phyloP scores from a whole-genome alignment of 805 yeast genomes.

The Saccharomyces kudriavzevii region DNA sequence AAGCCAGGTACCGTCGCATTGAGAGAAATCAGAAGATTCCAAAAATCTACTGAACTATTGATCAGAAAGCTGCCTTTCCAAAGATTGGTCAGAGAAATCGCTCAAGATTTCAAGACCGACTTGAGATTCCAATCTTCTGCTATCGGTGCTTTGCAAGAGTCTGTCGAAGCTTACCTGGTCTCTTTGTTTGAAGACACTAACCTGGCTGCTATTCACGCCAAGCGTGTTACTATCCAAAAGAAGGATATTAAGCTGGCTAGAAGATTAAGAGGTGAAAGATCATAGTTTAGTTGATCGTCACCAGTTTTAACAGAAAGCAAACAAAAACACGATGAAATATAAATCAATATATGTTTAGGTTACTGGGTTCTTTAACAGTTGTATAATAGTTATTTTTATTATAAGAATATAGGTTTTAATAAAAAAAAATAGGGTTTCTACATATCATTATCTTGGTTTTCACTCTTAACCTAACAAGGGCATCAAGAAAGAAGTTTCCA shows the following conservation, averaged over 20 bases:
- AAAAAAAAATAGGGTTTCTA: background rate
- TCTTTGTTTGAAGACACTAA: slow-evolving; percentile 96
- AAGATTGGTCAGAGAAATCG: slow-evolving; percentile 91
- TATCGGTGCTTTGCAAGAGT: slow-evolving; percentile 95
- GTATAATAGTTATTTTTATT: background rate
- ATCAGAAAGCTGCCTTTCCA: slow-evolving; percentile 97
- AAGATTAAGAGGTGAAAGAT: slow-evolving; percentile 95
- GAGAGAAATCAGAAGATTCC: slow-evolving; percentile 96
- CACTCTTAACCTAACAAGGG: background rate
- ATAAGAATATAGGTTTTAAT: background rate
- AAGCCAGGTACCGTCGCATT: slow-evolving; percentile 96
- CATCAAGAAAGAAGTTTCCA: background rate
- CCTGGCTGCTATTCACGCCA: slow-evolving; percentile 97
- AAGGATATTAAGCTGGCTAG: slow-evolving; percentile 97
- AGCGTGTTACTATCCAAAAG: slow-evolving; percentile 97
- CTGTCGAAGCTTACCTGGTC: slow-evolving; percentile 96
- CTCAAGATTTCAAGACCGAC: slow-evolving; percentile 88
- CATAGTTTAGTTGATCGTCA: slow-evolving; percentile 35
- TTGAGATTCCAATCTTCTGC: slow-evolving; percentile 97
- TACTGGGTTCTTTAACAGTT: background rate
- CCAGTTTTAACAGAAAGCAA: background rate
- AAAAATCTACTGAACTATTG: slow-evolving; percentile 88
- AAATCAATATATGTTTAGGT: background rate
- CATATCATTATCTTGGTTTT: background rate
- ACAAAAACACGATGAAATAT: background rate